These are phyloP conservation scores for Adansonia madagascariensis DNA, from an alignment of 441 rosid genomes.

Conservation along the genomic window DNA sequence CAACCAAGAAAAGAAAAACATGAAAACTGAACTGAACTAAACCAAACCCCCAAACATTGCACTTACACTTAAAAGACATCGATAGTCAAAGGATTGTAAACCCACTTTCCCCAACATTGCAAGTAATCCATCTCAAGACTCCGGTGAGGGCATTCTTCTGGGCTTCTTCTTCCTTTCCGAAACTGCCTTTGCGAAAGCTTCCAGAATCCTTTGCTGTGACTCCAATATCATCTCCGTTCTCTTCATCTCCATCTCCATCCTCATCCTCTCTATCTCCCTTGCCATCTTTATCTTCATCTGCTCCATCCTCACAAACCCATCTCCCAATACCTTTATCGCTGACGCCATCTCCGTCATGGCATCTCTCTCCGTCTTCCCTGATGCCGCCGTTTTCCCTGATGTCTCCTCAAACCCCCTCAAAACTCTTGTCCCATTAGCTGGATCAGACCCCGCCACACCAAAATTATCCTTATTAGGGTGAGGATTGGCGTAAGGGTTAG, in stretches of 20 bases:
- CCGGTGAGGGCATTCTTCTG: conserved; percentile 49
- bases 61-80: conserved; percentile 23
- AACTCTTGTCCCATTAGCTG: conserved; percentile 42
- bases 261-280: conserved; percentile 77
- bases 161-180: conserved; percentile 66
- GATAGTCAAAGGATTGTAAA: neutral
- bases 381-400: conserved; percentile 13
- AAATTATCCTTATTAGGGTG: conserved; percentile 37
- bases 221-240: conserved; percentile 81
- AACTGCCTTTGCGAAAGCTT: conserved; percentile 69
- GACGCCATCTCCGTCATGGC: conserved; percentile 75
- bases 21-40: conserved; percentile 17
- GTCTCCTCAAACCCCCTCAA: conserved; percentile 42
- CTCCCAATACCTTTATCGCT: conserved; percentile 79
- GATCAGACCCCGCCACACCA: conserved; percentile 32
- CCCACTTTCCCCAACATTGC: neutral
- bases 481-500: conserved; percentile 27
- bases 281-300: conserved; percentile 92
- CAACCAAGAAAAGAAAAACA: neutral
- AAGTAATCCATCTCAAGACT: conserved; percentile 22
- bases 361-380: conserved; percentile 55
- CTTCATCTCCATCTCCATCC: conserved; percentile 95
- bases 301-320: conserved; percentile 81
- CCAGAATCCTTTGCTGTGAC: conserved; percentile 78
- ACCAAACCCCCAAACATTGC: conserved; percentile 13